These are phyloP conservation scores for Aphanoascus verrucosus DNA, from an alignment of 2,329 filamentous ascomycete species.

Conservation along the genomic window DNA sequence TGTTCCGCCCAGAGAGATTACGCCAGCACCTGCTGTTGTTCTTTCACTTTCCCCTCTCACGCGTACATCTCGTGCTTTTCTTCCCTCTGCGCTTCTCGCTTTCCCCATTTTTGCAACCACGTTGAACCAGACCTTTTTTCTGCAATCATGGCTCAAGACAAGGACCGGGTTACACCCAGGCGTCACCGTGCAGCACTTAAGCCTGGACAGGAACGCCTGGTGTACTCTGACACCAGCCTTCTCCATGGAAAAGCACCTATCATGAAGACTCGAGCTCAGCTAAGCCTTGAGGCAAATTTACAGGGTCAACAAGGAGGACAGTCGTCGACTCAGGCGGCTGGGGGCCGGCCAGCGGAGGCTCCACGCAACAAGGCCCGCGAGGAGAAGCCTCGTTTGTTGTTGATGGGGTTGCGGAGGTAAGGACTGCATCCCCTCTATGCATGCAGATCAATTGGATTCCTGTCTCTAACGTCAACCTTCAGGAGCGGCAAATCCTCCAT, in stretches of 20 bases:
- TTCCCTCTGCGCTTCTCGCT: background rate
- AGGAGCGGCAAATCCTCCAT: conserved; percentile 98
- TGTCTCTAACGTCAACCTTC: conserved; percentile 12
- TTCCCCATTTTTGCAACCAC: background rate
- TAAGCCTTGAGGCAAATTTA: conserved; percentile 27
- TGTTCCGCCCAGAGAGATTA: background rate
- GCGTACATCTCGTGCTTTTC: background rate
- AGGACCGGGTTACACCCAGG: background rate
- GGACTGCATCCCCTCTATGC: conserved; percentile 18
- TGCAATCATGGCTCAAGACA: conserved; percentile 2
- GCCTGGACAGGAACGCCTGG: conserved; percentile 15
- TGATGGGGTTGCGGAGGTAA: conserved; percentile 94
- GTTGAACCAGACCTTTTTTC: background rate
- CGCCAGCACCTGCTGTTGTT: background rate
- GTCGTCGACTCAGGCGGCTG: conserved; percentile 19
- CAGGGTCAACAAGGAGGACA: conserved; percentile 25
- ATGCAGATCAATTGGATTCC: background rate
- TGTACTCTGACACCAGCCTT: conserved; percentile 15
- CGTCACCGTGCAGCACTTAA: conserved; percentile 11
- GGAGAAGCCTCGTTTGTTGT: conserved; percentile 69
- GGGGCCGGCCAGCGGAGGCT: conserved; percentile 19
- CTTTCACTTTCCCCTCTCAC: background rate
- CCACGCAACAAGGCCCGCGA: conserved; percentile 39
- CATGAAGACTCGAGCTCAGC: conserved; percentile 25
- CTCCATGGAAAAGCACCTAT: conserved; percentile 18